Evolutionary conservation across 441 rosid genomes (phyloP).

Genomic region (Gossypium armourianum): DNA sequence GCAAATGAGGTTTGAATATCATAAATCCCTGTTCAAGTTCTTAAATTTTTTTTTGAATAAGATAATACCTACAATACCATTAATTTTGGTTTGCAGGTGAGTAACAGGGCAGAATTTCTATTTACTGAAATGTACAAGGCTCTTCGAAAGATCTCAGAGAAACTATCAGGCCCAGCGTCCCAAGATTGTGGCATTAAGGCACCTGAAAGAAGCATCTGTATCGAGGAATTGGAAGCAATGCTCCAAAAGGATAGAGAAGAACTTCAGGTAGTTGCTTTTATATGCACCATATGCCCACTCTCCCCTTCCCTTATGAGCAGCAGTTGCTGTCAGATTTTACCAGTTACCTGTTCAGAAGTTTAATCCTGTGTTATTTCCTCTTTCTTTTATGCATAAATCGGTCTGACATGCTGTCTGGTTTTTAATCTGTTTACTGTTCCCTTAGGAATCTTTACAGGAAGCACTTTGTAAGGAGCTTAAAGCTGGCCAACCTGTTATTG

Average conservation of each 20-base stretch:
- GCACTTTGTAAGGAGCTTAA: conserved; percentile 25
- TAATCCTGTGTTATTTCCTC: not conserved
- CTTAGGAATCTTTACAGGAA: conserved; percentile 46
- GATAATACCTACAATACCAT: conserved; percentile 8
- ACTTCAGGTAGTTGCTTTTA: conserved; percentile 38
- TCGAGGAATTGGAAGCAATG: conserved; percentile 41
- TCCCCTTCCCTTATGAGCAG: not conserved
- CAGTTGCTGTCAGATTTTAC: not conserved
- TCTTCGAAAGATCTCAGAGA: conserved; percentile 38
- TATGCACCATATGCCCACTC: not conserved
- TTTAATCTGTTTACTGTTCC: conserved; percentile 9
- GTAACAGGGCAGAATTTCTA: conserved; percentile 38
- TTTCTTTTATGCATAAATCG: conserved; percentile 3
- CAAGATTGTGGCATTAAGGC: conserved; percentile 24
- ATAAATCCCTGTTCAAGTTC: conserved; percentile 10
- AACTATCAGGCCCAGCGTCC: conserved; percentile 26
- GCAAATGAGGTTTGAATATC: conserved; percentile 31
- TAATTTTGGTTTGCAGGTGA: conserved; percentile 33
- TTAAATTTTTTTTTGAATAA: conserved; percentile 10
- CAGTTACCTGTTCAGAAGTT: not conserved
- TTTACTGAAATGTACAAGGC: conserved; percentile 41
- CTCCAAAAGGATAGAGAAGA: conserved; percentile 49
- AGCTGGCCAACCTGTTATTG: conserved; percentile 37
- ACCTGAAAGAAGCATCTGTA: conserved; percentile 19
- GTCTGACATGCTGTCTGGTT: not conserved